Evolutionary conservation across 805 yeast species (phyloP).

Genomic region (Pichia nanzhaoensis): DNA sequence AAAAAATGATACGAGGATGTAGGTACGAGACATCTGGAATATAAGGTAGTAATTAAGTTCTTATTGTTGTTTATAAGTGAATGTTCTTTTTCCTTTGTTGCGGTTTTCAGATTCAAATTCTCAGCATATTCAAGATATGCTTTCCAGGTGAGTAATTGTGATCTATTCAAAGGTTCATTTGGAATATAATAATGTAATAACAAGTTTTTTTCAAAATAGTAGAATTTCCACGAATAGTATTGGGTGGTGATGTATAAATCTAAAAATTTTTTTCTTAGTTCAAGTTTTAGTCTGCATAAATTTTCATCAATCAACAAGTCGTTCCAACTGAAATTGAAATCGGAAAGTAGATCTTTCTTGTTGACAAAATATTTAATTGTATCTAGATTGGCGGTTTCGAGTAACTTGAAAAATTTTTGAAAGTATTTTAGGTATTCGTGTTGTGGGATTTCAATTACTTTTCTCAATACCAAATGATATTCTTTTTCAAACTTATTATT

Average conservation of each 20-base stretch:
- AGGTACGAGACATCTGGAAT: conserved; percentile 42
- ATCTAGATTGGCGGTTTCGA: conserved; percentile 30
- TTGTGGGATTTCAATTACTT: conserved; percentile 48
- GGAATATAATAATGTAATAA: conserved; percentile 34
- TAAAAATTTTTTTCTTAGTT: conserved; percentile 40
- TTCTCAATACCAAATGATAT: conserved; percentile 39
- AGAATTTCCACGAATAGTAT: conserved; percentile 43
- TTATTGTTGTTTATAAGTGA: conserved; percentile 17
- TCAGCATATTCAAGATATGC: conserved; percentile 52
- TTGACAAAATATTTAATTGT: conserved; percentile 23
- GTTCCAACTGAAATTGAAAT: conserved; percentile 18
- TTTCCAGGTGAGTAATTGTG: conserved; percentile 53
- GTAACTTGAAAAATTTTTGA: conserved; percentile 30
- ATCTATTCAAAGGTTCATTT: conserved; percentile 27
- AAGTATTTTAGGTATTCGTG: conserved; percentile 47
- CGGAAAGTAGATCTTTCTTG: conserved; percentile 18
- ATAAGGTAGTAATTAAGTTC: conserved; percentile 30
- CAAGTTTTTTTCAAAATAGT: conserved; percentile 41
- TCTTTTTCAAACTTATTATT: conserved; percentile 24
- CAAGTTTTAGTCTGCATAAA: conserved; percentile 25
- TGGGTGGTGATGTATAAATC: conserved; percentile 54
- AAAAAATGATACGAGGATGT: conserved; percentile 39
- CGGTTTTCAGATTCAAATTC: conserved; percentile 19
- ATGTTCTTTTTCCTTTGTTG: conserved; percentile 19
- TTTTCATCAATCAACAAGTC: conserved; percentile 19